Percentiles rank a stretch among this genome's conserved stretches.
These are phyloP conservation scores for Aureobasidium leucospermi DNA, from an alignment of 2,329 filamentous ascomycete species.

Conservation along the genomic window DNA sequence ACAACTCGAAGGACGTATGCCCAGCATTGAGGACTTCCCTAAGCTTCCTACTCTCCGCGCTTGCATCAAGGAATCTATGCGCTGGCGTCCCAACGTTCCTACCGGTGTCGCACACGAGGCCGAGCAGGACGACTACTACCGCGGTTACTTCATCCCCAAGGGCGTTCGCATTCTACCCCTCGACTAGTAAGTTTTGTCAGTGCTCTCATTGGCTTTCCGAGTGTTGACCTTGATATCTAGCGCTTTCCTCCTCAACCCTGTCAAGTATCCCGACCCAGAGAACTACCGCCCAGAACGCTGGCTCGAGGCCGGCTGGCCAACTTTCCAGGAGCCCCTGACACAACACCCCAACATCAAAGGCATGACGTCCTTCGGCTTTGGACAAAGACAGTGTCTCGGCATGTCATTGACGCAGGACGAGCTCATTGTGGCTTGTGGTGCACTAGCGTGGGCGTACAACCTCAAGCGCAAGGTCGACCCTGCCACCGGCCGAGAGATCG, in stretches of 20 bases:
- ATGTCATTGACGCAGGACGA: conserved; percentile 57
- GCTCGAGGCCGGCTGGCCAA: conserved; percentile 55
- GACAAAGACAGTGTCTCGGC: conserved; percentile 55
- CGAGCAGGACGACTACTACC: conserved; percentile 46
- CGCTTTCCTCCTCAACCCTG: conserved; percentile 51
- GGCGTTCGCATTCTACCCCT: conserved; percentile 47
- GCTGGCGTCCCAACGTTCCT: conserved; percentile 46
- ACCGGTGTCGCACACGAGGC: conserved; percentile 48
- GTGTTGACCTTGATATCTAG: conserved; percentile 25
- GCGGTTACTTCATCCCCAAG: conserved; percentile 46
- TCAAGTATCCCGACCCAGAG: conserved; percentile 57
- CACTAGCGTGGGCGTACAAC: conserved; percentile 41
- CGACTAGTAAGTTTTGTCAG: conserved; percentile 39
- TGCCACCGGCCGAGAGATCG: conserved; percentile 34
- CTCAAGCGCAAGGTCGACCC: conserved; percentile 43
- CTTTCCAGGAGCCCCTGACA: conserved; percentile 57
- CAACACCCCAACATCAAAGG: conserved; percentile 56
- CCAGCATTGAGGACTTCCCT: conserved; percentile 33
- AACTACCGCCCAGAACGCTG: conserved; percentile 56
- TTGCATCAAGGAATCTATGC: conserved; percentile 28
- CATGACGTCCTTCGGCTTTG: conserved; percentile 60
- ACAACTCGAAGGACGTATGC: conserved; percentile 35
- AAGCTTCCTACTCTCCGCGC: conserved; percentile 27
- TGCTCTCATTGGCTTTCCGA: not conserved
- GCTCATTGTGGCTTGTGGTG: conserved; percentile 46